Evolutionary conservation across 2,329 filamentous ascomycete genomes (phyloP).

Genomic region (Polychaeton citri): DNA sequence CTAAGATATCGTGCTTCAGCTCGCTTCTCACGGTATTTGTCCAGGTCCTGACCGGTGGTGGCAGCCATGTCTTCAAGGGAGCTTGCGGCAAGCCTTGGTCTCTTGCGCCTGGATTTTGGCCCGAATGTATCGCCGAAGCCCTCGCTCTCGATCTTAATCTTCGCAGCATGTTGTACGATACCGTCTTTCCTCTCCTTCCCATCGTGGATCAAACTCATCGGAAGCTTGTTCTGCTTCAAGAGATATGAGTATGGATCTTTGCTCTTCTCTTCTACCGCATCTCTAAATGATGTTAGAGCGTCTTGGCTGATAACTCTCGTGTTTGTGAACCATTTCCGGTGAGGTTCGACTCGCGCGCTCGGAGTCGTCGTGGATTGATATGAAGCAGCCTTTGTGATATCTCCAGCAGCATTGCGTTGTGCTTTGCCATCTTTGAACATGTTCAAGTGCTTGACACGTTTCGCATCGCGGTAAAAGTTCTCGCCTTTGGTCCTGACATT

Average conservation of each 20-base stretch:
- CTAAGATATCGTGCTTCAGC: constrained; percentile 68
- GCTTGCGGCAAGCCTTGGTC: constrained; percentile 76
- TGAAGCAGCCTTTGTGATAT: constrained; percentile 70
- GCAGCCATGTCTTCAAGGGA: constrained; percentile 72
- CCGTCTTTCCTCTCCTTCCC: constrained; percentile 54
- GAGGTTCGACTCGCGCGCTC: constrained; percentile 79
- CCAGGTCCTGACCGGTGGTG: constrained; percentile 66
- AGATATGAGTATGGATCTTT: constrained; percentile 86
- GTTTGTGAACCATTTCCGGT: constrained; percentile 96
- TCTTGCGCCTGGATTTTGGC: constrained; percentile 82
- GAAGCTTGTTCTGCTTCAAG: constrained; percentile 93
- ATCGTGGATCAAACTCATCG: constrained; percentile 86
- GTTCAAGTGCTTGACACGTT: constrained; percentile 78
- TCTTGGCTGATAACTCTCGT: constrained; percentile 84
- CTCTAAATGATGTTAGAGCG: constrained; percentile 71
- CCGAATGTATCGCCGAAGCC: constrained; percentile 86
- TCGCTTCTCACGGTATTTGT: constrained; percentile 64
- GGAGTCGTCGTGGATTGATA: constrained; percentile 76
- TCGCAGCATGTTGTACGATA: constrained; percentile 81
- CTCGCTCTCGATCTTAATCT: constrained; percentile 79
- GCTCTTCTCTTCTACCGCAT: constrained; percentile 81
- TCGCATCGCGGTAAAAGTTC: constrained; percentile 86
- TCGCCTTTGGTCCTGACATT: constrained; percentile 93
- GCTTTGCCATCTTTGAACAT: constrained; percentile 82
- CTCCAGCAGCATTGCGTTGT: constrained; percentile 66